Conservation (phyloP, 805 yeast species). For the Vanderwaltozyma polyspora region DNA sequence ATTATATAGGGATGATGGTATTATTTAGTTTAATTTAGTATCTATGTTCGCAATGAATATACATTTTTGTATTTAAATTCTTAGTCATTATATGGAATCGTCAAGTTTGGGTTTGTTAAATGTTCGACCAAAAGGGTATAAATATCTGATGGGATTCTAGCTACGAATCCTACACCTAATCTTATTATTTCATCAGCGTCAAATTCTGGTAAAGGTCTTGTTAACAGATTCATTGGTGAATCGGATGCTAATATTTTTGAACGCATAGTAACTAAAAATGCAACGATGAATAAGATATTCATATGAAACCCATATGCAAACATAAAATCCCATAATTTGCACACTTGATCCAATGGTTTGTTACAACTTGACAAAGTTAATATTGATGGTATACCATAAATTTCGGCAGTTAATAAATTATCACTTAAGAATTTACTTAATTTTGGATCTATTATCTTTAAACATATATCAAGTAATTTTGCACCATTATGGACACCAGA, state of each 20-base stretch:
- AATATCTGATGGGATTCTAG: conserved; percentile 56
- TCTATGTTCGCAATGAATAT: too few relatives aligned
- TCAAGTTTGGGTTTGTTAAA: conserved; percentile 12
- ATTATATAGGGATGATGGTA: too few relatives aligned
- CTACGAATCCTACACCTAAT: conserved; percentile 67
- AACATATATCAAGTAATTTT: conserved; percentile 58
- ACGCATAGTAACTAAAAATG: conserved; percentile 61
- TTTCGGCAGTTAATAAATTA: conserved; percentile 58
- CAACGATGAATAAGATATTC: conserved; percentile 74
- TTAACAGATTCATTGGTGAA: conserved; percentile 59
- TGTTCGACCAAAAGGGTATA: conserved; percentile 32
- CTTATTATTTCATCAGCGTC: conserved; percentile 67
- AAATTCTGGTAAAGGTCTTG: conserved; percentile 56
- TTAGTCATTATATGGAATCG: conserved; percentile 3
- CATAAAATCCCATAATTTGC: conserved; percentile 79
- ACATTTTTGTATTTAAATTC: too few relatives aligned
- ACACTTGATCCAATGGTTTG: conserved; percentile 66
- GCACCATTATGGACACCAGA: conserved; percentile 74
- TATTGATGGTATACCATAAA: conserved; percentile 77
- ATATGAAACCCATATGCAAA: conserved; percentile 86
- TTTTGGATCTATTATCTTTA: conserved; percentile 62
- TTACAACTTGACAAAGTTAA: conserved; percentile 81
- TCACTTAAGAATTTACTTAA: conserved; percentile 39
- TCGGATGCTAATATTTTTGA: conserved; percentile 43
- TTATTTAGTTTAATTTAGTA: too few relatives aligned